Base-by-base conservation (phyloP, 768 basidiomycete species). In the Russula abietina region DNA sequence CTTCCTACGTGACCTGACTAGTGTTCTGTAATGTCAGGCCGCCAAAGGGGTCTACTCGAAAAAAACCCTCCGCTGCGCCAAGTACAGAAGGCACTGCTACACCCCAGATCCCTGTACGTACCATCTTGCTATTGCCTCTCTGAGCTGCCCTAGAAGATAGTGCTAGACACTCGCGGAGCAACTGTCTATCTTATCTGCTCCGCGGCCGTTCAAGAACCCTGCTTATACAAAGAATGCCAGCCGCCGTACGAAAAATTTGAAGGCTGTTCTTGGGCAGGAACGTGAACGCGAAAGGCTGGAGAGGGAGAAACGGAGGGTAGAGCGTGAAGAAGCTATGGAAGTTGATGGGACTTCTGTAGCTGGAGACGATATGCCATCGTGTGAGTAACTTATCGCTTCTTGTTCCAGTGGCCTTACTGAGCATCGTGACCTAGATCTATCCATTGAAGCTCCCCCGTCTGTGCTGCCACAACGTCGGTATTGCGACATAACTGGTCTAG, bases 401-500 rank as follows among this genome's bases (percentile, higher is more conserved):
- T 28, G 8, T 38, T 6, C 55, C 26, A 33, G 41, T 6, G 28
- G 14, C 12, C 11, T 56, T 30, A 48, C 36, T 54, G 38, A 38
- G 24, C 5, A 14, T 45, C 17, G 2, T 30, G 36, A 16, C 57
- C 8, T 64, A 92, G 90, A 92, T 67, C 80, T 82, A 7, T 88
- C 87, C 2, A 89, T 93, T 48, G 91, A 93, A 71, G 90, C 91
- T 6, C 89, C 91, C 0, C 91, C 91, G 0, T 93, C 90, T 11
- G 70, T 93, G 1, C 75, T 89, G 9, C 91, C 91, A 3, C 87
- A 85, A 52, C 79, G 80, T 62, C 85, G 87, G 63, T 91, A 88
- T 57, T 93, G 91, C 69, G 91, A 93, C 73, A 92, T 93, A 17
- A 93, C 91, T 0, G 89, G 91, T 0, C 77, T 93, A 14, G 89